Conservation (phyloP, 805 yeast species). For the Blastobotrys chiropterorum region DNA sequence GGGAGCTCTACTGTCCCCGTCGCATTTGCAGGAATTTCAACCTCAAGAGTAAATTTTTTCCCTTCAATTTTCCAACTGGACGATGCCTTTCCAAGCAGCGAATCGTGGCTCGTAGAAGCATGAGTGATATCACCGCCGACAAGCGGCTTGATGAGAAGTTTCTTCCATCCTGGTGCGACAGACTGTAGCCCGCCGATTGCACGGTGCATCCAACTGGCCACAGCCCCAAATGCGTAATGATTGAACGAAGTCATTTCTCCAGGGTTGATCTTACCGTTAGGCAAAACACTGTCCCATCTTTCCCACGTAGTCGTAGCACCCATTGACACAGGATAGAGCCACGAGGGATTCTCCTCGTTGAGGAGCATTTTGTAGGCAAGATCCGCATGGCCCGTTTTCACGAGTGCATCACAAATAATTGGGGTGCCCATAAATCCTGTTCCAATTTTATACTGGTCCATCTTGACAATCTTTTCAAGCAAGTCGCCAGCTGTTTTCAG, state of each 20-base stretch:
- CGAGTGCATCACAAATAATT: conserved; percentile 23
- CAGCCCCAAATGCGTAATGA: conserved; percentile 25
- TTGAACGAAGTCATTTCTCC: conserved; percentile 30
- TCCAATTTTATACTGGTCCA: conserved; percentile 13
- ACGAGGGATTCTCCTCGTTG: conserved; percentile 23
- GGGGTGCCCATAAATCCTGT: conserved; percentile 30
- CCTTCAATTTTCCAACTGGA: conserved; percentile 6
- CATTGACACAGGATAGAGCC: conserved; percentile 28
- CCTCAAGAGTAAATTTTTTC: background rate
- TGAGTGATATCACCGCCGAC: conserved; percentile 7
- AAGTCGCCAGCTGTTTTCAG: conserved; percentile 20
- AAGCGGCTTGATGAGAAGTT: conserved; percentile 13
- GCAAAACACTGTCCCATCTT: conserved; percentile 28
- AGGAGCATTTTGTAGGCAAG: conserved; percentile 24
- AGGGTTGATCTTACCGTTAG: conserved; percentile 25
- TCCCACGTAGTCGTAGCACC: conserved; percentile 30
- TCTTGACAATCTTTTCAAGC: background rate
- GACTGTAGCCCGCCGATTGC: conserved; percentile 19
- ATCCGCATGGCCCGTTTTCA: conserved; percentile 18
- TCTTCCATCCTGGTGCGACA: conserved; percentile 20
- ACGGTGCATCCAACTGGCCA: conserved; percentile 21
- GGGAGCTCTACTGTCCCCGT: conserved; percentile 3
- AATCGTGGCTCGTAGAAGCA: conserved; percentile 5
- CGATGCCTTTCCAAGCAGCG: conserved; percentile 4
- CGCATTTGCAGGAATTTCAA: conserved; percentile 5